Evolutionary conservation across 192 early-diverging fungal species (phyloP).

Genomic region (Coemansia sp.): DNA sequence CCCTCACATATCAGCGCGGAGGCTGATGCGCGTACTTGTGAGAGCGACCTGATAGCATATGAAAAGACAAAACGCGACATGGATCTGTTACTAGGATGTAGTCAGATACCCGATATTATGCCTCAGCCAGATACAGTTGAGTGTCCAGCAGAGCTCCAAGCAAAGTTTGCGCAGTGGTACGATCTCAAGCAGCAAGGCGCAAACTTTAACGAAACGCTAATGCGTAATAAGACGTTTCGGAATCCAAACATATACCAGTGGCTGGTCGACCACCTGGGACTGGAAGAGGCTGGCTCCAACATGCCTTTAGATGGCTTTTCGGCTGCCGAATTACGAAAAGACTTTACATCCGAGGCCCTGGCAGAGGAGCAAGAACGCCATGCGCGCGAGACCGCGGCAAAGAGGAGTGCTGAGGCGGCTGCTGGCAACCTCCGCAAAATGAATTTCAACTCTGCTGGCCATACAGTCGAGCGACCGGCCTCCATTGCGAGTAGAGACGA

Average conservation of each 20-base stretch:
- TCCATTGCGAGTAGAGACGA: background rate
- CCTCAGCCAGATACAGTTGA: conserved; percentile 18
- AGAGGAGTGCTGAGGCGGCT: conserved; percentile 26
- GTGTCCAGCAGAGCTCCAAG: conserved; percentile 65
- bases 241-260: conserved; percentile 91
- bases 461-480: background rate
- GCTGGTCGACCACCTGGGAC: conserved; percentile 76
- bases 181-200: conserved; percentile 65
- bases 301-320: conserved; percentile 70
- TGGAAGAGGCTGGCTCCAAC: conserved; percentile 84
- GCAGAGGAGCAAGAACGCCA: conserved; percentile 39
- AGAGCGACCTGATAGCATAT: conserved; percentile 8
- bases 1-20: background rate
- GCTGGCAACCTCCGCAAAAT: conserved; percentile 19
- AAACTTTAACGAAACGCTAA: conserved; percentile 78
- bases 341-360: conserved; percentile 34
- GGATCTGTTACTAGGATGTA: conserved; percentile 38
- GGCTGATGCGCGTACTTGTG: background rate
- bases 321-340: conserved; percentile 42
- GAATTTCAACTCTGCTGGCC: conserved; percentile 29
- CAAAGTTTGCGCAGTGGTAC: conserved; percentile 76
- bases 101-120: conserved; percentile 19
- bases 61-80: conserved; percentile 20
- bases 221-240: conserved; percentile 82
- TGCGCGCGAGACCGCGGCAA: conserved; percentile 38